phyloP scores from a whole-genome alignment of 805 yeast genomes.

The Candida silvicultrix region DNA sequence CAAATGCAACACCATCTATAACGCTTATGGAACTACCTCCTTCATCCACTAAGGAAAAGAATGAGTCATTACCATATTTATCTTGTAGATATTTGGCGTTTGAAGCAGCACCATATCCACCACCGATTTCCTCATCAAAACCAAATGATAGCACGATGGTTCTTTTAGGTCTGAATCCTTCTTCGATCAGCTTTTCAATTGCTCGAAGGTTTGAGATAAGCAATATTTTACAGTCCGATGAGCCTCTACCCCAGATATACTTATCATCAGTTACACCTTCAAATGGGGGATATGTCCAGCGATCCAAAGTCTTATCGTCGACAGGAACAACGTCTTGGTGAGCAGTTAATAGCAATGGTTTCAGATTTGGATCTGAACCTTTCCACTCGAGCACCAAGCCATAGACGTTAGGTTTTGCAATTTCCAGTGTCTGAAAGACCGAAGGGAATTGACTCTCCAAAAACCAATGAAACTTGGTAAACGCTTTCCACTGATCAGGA shows the following conservation, averaged over 20 bases:
- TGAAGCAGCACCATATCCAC: constrained; percentile 51
- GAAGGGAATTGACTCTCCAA: constrained; percentile 46
- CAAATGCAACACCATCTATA: constrained; percentile 33
- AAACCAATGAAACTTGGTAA: constrained; percentile 36
- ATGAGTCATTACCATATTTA: constrained; percentile 51
- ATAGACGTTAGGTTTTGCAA: constrained; percentile 51
- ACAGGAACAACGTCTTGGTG: constrained; percentile 84
- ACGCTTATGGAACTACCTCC: constrained; percentile 29
- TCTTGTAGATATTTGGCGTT: constrained; percentile 39
- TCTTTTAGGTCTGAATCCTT: constrained; percentile 46
- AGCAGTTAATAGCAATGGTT: constrained; percentile 66
- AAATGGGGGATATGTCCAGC: constrained; percentile 67
- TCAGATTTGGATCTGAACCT: constrained; percentile 43
- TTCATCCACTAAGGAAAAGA: constrained; percentile 64
- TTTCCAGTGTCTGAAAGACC: constrained; percentile 38
- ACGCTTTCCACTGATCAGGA: constrained; percentile 32
- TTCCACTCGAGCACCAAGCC: constrained; percentile 60
- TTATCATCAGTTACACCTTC: constrained; percentile 59
- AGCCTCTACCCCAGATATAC: constrained; percentile 67
- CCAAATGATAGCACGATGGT: constrained; percentile 62
- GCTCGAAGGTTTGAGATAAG: constrained; percentile 60
- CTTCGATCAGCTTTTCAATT: constrained; percentile 40
- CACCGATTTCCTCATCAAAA: constrained; percentile 70
- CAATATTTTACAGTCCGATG: constrained; percentile 65
- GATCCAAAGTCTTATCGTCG: constrained; percentile 42